These are phyloP conservation scores for Mycena polygramma DNA, from an alignment of 768 basidiomycete genomes.

Conservation along the genomic window DNA sequence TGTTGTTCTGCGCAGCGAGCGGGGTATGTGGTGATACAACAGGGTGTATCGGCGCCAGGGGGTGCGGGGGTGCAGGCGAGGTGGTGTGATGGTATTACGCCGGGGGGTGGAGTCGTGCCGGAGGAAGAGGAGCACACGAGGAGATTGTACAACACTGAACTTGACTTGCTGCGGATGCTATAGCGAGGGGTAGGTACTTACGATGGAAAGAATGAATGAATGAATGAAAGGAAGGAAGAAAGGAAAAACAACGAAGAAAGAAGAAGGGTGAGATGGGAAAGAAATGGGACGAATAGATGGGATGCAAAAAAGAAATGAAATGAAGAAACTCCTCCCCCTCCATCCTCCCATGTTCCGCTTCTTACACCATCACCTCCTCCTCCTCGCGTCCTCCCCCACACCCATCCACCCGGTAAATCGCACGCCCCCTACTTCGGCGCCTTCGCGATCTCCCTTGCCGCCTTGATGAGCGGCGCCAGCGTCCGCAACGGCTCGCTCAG, in stretches of 20 bases:
- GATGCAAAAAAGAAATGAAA: constrained; percentile 8
- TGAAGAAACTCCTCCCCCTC: not conserved
- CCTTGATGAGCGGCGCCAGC: constrained; percentile 91
- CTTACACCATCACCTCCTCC: no score
- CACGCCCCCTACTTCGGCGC: constrained; percentile 47
- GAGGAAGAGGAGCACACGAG: not conserved
- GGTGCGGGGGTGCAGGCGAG: not conserved
- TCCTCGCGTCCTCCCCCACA: not conserved
- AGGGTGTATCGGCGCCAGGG: not conserved
- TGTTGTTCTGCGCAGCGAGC: no score
- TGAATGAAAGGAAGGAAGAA: not conserved
- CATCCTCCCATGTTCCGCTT: no score
- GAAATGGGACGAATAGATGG: constrained; percentile 23
- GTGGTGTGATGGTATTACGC: no score
- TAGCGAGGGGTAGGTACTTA: not conserved
- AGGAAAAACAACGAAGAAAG: not conserved
- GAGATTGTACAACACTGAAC: not conserved
- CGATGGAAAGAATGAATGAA: not conserved
- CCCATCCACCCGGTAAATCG: not conserved
- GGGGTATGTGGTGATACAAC: constrained; percentile 14
- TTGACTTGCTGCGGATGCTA: not conserved
- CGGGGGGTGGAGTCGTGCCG: no score
- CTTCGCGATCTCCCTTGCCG: constrained; percentile 89
- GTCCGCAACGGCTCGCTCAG: constrained; percentile 89
- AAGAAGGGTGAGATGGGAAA: constrained; percentile 2